Evolutionary conservation across 2,329 filamentous ascomycete genomes (phyloP).

Genomic region (Ilyonectria mors-panacis): DNA sequence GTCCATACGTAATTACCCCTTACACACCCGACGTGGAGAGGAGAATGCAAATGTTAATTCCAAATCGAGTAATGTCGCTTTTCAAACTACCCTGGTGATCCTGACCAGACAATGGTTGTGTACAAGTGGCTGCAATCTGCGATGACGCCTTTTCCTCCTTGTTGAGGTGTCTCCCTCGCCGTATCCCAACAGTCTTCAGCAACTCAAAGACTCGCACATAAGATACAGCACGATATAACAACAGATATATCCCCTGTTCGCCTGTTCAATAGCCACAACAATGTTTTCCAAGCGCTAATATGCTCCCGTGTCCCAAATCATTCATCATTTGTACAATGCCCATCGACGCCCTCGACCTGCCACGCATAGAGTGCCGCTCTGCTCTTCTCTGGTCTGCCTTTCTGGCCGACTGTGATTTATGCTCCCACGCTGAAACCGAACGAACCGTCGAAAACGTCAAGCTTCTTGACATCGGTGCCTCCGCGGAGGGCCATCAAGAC

Average conservation of each 20-base stretch:
- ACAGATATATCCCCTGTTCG: constrained; percentile 19
- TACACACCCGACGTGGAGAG: neutral
- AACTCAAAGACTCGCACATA: constrained; percentile 9
- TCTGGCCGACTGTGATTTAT: constrained; percentile 31
- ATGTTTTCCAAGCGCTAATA: constrained; percentile 38
- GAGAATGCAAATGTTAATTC: neutral
- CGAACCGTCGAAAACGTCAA: constrained; percentile 72
- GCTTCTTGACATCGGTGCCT: constrained; percentile 58
- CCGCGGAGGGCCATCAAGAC: constrained; percentile 69
- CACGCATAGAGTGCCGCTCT: neutral
- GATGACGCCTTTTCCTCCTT: constrained; percentile 17
- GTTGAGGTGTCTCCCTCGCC: neutral
- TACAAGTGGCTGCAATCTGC: constrained; percentile 29
- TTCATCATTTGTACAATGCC: constrained; percentile 41
- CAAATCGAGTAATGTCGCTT: constrained; percentile 9
- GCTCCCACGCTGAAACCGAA: constrained; percentile 71
- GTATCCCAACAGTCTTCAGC: constrained; percentile 6
- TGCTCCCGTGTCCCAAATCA: constrained; percentile 41
- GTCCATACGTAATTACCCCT: neutral
- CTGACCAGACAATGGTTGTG: constrained; percentile 7
- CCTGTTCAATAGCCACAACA: constrained; percentile 1
- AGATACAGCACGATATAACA: constrained; percentile 20
- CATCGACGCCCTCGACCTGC: constrained; percentile 24
- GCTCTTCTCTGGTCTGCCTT: neutral
- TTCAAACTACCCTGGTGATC: constrained; percentile 12